Evolutionary conservation across 768 basidiomycete species (phyloP).

Genomic region (Lactarius vividus): DNA sequence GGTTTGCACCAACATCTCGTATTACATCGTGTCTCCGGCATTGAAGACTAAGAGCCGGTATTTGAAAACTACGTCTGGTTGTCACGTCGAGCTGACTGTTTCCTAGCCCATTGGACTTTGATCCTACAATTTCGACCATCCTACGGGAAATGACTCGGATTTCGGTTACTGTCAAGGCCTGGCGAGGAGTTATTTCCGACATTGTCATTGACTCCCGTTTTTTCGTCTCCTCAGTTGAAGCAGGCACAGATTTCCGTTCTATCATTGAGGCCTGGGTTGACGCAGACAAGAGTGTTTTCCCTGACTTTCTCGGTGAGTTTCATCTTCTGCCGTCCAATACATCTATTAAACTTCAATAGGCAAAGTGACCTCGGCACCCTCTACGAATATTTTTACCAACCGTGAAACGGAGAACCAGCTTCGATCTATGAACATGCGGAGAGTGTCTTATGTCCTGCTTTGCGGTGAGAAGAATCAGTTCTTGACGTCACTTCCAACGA

Average conservation of each 20-base stretch:
- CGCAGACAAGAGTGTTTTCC: constrained; percentile 80
- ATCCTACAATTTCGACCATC: constrained; percentile 61
- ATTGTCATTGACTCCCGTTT: constrained; percentile 82
- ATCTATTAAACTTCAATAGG: constrained; percentile 43
- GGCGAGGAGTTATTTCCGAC: constrained; percentile 78
- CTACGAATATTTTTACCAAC: constrained; percentile 95
- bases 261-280: constrained; percentile 81
- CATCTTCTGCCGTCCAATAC: constrained; percentile 23
- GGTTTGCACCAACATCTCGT: constrained; percentile 80
- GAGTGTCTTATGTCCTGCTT: constrained; percentile 84
- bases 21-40: constrained; percentile 78
- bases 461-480: constrained; percentile 90
- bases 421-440: constrained; percentile 80
- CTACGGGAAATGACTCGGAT: constrained; percentile 77
- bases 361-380: constrained; percentile 78
- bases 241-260: constrained; percentile 65
- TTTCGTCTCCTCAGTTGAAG: constrained; percentile 68
- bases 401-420: constrained; percentile 90
- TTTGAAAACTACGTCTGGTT: not conserved
- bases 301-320: constrained; percentile 73
- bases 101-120: constrained; percentile 75
- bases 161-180: constrained; percentile 75
- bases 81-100: constrained; percentile 19
- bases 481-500: constrained; percentile 81
- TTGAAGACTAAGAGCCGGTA: constrained; percentile 77